Percentiles rank a stretch among this genome's conserved stretches.
Conservation (phyloP, 208 protist species). For the Trypanosomatidae sp. region DNA sequence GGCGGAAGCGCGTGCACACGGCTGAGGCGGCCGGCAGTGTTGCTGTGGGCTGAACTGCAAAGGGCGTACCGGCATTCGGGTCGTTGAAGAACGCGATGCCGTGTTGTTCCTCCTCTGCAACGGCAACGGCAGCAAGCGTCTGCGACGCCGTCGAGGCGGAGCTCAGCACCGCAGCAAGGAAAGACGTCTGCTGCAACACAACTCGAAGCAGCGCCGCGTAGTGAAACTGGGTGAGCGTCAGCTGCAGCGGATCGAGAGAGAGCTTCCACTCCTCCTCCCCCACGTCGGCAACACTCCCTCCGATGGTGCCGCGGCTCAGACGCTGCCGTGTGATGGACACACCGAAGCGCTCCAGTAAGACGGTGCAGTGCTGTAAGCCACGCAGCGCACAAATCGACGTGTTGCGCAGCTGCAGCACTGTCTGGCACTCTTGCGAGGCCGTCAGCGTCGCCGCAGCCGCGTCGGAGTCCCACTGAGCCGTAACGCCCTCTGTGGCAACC, state of each 20-base stretch:
- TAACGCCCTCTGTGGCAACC: constrained; percentile 7
- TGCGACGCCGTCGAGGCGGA: constrained; percentile 14
- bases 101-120: neutral
- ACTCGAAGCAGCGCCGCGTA: constrained; percentile 27
- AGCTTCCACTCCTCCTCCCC: constrained; percentile 33
- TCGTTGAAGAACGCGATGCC: no score
- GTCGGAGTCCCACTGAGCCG: constrained; percentile 23
- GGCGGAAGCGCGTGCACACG: no score
- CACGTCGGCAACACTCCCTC: no score
- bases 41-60: no score
- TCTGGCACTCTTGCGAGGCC: neutral
- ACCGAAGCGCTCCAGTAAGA: constrained; percentile 21
- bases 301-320: no score
- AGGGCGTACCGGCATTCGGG: no score
- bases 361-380: constrained; percentile 2
- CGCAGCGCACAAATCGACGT: constrained; percentile 19
- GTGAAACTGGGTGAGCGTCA: constrained; percentile 26
- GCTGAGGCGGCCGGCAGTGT: no score
- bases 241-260: constrained; percentile 18
- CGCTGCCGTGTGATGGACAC: neutral
- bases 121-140: neutral
- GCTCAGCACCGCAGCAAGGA: constrained; percentile 6
- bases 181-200: constrained; percentile 23
- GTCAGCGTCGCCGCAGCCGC: no score
- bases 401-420: constrained; percentile 17